Evolutionary conservation across 2,329 filamentous ascomycete species (phyloP).

Genomic region (Oidium heveae): DNA sequence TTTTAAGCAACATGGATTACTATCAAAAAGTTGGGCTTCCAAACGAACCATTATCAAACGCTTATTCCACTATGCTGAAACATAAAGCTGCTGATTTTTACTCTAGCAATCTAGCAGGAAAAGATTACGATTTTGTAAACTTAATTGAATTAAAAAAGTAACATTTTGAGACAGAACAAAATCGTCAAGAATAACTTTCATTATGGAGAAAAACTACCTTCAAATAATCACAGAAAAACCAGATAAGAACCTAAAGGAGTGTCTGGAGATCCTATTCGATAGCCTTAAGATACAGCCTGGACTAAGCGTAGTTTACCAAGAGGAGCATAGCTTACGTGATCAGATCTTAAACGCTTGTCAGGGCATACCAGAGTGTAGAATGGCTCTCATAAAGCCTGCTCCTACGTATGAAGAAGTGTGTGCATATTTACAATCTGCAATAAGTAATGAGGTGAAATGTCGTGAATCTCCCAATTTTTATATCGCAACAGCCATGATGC

Average conservation of each 20-base stretch:
- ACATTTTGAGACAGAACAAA: not conserved
- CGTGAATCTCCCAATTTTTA: too few species aligned
- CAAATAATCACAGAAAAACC: not conserved
- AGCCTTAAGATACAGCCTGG: not conserved
- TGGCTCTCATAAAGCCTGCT: not conserved
- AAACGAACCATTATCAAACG: too few species aligned
- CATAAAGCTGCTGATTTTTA: too few species aligned
- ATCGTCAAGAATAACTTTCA: not conserved
- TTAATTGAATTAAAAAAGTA: not conserved
- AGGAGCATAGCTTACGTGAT: not conserved
- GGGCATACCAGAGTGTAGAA: not conserved
- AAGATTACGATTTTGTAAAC: too few species aligned
- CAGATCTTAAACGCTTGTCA: not conserved
- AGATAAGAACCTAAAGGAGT: not conserved
- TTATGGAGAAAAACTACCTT: not conserved
- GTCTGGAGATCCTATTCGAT: not conserved
- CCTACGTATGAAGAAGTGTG: not conserved
- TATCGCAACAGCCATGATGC: too few species aligned
- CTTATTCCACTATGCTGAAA: too few species aligned
- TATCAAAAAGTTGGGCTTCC: too few species aligned
- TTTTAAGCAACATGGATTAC: too few species aligned
- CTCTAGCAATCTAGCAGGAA: too few species aligned
- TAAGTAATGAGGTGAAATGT: not conserved
- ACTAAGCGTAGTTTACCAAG: not conserved
- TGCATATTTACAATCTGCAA: not conserved